Percentiles rank a stretch among this genome's conserved stretches.
phyloP scores from a whole-genome alignment of 192 early-diverging fungal genomes.

The Backusella westeae region DNA sequence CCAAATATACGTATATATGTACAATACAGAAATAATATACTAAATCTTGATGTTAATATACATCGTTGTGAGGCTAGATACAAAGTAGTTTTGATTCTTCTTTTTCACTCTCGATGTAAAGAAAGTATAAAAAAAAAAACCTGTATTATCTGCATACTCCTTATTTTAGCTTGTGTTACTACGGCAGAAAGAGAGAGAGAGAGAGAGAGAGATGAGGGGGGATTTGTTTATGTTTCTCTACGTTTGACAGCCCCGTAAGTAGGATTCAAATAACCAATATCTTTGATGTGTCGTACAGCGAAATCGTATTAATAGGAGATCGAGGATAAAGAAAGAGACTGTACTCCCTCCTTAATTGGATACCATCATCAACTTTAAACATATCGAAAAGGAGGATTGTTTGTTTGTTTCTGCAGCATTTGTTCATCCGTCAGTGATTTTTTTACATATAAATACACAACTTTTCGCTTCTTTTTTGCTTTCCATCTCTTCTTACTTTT shows the following conservation, averaged over 20 bases:
- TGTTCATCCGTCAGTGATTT: no score
- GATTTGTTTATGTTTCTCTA: not conserved
- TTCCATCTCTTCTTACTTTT: not conserved
- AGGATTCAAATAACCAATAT: not conserved
- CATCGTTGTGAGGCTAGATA: not conserved
- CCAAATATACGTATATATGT: no score
- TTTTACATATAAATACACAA: no score
- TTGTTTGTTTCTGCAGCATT: no score
- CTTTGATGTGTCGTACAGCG: not conserved
- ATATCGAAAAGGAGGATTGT: no score
- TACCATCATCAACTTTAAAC: no score
- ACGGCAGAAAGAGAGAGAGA: not conserved
- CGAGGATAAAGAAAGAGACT: not conserved
- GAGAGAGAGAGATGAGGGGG: not conserved
- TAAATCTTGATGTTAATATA: not conserved
- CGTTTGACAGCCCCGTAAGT: not conserved
- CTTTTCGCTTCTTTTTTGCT: not conserved
- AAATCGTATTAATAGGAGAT: not conserved
- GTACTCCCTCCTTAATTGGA: no score
- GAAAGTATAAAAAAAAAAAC: not conserved
- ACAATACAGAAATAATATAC: no score
- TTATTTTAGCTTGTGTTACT: not conserved
- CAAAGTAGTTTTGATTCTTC: not conserved
- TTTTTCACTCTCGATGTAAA: not conserved
- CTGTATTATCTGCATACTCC: not conserved